Evolutionary conservation across 164 flowering plant species (phyloP).

Genomic region (Vitis vinifera): DNA sequence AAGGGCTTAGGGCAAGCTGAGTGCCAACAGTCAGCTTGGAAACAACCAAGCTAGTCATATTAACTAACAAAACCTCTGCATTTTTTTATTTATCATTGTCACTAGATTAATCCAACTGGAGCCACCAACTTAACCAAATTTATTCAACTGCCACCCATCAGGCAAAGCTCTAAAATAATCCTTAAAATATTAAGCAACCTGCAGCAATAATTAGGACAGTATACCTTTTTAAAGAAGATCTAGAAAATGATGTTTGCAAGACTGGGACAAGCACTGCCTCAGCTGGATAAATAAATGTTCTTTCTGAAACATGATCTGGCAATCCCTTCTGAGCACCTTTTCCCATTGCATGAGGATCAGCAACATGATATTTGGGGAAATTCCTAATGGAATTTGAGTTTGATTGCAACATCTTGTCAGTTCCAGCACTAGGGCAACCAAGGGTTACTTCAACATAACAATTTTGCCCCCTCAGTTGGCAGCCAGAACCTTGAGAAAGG

Average conservation of each 20-base stretch:
- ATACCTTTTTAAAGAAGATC: conserved; percentile 82
- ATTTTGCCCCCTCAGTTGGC: conserved; percentile 68
- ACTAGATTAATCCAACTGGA: too few species aligned
- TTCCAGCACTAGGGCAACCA: conserved; percentile 47
- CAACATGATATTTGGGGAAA: conserved; percentile 32
- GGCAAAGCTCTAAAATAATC: not conserved
- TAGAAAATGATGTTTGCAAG: conserved; percentile 66
- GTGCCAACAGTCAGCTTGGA: too few species aligned
- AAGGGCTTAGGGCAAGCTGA: too few species aligned
- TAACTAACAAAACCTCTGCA: too few species aligned
- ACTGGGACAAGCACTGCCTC: conserved; percentile 93
- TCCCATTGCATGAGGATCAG: conserved; percentile 38
- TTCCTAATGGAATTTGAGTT: conserved; percentile 30
- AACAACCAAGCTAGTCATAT: too few species aligned
- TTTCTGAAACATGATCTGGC: conserved; percentile 46
- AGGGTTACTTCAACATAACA: conserved; percentile 83
- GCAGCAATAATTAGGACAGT: not conserved
- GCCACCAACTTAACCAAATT: not conserved
- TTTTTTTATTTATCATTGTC: too few species aligned
- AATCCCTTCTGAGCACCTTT: conserved; percentile 46
- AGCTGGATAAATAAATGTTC: conserved; percentile 78
- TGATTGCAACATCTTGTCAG: conserved; percentile 28
- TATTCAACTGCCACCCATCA: not conserved
- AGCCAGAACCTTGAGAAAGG: conserved; percentile 55
- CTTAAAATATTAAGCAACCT: not conserved